Evolutionary conservation across 2,329 filamentous ascomycete species (phyloP).

Genomic region (Nakataea oryzae): DNA sequence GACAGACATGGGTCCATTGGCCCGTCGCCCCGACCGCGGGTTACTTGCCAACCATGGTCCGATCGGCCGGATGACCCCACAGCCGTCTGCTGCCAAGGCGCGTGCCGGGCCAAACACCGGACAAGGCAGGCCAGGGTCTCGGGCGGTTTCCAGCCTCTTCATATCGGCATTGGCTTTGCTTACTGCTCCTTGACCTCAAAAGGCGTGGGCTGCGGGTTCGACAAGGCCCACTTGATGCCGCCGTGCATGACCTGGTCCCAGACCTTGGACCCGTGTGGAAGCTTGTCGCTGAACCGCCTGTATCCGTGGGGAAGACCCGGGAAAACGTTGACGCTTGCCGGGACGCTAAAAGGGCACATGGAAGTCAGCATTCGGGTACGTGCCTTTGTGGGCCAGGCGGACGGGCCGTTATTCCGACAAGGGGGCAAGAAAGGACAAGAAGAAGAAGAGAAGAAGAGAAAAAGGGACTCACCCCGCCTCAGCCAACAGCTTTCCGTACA

Average conservation of each 20-base stretch:
- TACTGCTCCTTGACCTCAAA: conserved; percentile 18
- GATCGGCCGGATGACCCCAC: background rate
- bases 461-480: conserved; percentile 7
- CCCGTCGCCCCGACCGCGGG: background rate
- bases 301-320: conserved; percentile 10
- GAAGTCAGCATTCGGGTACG: conserved; percentile 11
- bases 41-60: background rate
- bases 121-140: background rate
- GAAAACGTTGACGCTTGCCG: conserved; percentile 16
- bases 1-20: background rate
- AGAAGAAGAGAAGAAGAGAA: background rate
- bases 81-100: background rate
- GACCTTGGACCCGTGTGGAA: conserved; percentile 19
- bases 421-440: background rate
- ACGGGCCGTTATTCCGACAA: conserved; percentile 10
- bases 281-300: conserved; percentile 14
- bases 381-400: background rate
- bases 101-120: no score
- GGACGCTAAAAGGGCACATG: conserved; percentile 16
- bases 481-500: conserved; percentile 6
- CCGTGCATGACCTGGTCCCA: conserved; percentile 40
- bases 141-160: background rate
- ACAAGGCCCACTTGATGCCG: conserved; percentile 23
- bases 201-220: conserved; percentile 44
- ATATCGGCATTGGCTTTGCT: background rate